These are phyloP conservation scores for Xylaria sp. DNA, from an alignment of 2,329 filamentous ascomycete genomes.

Conservation along the genomic window DNA sequence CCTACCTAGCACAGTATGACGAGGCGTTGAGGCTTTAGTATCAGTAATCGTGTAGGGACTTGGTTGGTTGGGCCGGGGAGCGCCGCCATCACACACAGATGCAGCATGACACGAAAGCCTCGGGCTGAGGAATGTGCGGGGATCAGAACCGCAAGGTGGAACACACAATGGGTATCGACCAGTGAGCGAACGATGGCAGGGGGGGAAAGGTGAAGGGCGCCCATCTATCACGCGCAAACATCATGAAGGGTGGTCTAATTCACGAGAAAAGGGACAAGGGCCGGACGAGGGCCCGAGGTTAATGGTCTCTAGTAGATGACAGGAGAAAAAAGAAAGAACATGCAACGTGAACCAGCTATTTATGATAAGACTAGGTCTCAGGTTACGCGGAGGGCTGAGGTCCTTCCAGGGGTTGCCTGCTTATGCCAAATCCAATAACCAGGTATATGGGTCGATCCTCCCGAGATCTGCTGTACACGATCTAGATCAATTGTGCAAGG, in stretches of 20 bases:
- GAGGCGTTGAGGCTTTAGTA: slow-evolving; percentile 34
- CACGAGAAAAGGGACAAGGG: slow-evolving; percentile 13
- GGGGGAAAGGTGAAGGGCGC: slow-evolving; percentile 6
- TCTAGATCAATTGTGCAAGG: slow-evolving; percentile 29
- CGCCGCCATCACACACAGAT: slow-evolving; percentile 28
- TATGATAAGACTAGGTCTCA: slow-evolving; percentile 39
- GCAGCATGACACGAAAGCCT: slow-evolving; percentile 32
- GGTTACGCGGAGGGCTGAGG: slow-evolving; percentile 36
- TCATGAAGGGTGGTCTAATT: slow-evolving; percentile 27
- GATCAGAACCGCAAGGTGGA: slow-evolving; percentile 19
- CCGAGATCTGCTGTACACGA: slow-evolving; percentile 31
- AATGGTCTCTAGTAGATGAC: slow-evolving; percentile 25
- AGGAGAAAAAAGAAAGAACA: slow-evolving; percentile 35
- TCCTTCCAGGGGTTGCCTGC: slow-evolving; percentile 13
- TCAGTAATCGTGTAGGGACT: slow-evolving; percentile 35
- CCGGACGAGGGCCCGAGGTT: slow-evolving; percentile 10
- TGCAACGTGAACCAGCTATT: slow-evolving; percentile 35
- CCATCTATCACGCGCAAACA: slow-evolving; percentile 2
- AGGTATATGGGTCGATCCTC: slow-evolving; percentile 37
- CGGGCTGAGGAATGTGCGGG: slow-evolving; percentile 16
- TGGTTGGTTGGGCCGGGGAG: slow-evolving; percentile 37
- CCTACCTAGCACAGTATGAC: slow-evolving; percentile 20
- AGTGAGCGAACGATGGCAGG: background rate
- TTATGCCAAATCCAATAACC: slow-evolving; percentile 32
- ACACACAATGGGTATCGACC: slow-evolving; percentile 22